Conservation (phyloP, 306 rosid genomes). For the Malus domestica region DNA sequence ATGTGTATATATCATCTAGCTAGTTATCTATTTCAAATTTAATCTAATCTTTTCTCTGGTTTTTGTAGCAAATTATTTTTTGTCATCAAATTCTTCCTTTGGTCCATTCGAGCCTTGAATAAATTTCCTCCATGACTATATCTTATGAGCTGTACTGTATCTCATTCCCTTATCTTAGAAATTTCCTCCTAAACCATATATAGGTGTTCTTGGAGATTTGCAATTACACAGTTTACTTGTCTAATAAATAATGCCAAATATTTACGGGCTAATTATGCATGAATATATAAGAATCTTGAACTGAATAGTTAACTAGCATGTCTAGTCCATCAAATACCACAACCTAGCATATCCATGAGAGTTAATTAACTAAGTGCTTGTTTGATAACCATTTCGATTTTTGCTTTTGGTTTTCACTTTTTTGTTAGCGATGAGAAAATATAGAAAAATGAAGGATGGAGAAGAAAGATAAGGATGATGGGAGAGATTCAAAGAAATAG, state of each 20-base stretch:
- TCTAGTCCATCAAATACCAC: neutral
- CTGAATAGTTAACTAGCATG: neutral
- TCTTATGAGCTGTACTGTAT: neutral
- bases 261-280: neutral
- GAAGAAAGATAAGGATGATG: too few species aligned
- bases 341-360: neutral
- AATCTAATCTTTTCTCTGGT: neutral
- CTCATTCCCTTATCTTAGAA: neutral
- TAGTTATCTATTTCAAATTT: neutral
- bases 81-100: neutral
- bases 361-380: neutral
- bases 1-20: neutral
- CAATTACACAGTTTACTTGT: neutral
- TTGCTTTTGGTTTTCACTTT: neutral
- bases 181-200: too few species aligned
- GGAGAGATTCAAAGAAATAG: neutral
- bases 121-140: neutral
- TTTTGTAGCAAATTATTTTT: neutral
- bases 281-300: neutral
- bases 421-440: neutral
- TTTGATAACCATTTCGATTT: too few species aligned
- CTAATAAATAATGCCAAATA: neutral
- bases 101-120: neutral
- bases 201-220: neutral
- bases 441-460: neutral